A percentile compares a stretch with the other conserved stretches of the same genome.
Evolutionary conservation across 2,329 filamentous ascomycete genomes (phyloP).

Genomic region (Venturiaceae sp.): DNA sequence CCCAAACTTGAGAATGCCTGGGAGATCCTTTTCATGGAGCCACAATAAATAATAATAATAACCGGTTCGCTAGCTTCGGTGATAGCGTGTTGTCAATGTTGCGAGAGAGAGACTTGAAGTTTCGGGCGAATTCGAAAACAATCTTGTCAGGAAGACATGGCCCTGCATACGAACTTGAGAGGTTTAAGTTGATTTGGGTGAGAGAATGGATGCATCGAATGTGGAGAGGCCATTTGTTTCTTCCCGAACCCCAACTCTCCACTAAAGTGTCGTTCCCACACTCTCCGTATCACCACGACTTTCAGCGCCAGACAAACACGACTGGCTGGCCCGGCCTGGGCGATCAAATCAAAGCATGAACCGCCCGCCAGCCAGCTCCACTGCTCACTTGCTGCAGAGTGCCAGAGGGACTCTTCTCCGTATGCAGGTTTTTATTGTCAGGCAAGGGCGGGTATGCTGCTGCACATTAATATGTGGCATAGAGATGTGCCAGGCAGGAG

Average conservation of each 20-base stretch:
- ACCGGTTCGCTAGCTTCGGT: too few relatives aligned
- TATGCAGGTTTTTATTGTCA: neutral
- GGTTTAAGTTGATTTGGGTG: too few relatives aligned
- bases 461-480: neutral
- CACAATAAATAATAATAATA: too few relatives aligned
- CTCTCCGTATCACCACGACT: neutral
- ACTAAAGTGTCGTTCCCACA: neutral
- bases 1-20: neutral
- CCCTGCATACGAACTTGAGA: too few relatives aligned
- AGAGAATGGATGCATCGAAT: too few relatives aligned
- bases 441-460: neutral
- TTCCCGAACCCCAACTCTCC: neutral
- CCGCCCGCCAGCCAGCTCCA: neutral
- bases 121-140: too few relatives aligned
- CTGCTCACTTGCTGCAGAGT: neutral
- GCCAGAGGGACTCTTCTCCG: neutral
- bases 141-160: too few relatives aligned
- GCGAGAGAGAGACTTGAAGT: too few relatives aligned
- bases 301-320: neutral
- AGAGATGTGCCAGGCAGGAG: neutral
- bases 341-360: neutral
- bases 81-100: too few relatives aligned
- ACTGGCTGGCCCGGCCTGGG: neutral
- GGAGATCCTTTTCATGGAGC: neutral
- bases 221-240: too few relatives aligned